Evolutionary conservation across 139 green algal species (phyloP), one percentile per base, ranked within the genome.

Genomic region (Chlorella sp.): DNA sequence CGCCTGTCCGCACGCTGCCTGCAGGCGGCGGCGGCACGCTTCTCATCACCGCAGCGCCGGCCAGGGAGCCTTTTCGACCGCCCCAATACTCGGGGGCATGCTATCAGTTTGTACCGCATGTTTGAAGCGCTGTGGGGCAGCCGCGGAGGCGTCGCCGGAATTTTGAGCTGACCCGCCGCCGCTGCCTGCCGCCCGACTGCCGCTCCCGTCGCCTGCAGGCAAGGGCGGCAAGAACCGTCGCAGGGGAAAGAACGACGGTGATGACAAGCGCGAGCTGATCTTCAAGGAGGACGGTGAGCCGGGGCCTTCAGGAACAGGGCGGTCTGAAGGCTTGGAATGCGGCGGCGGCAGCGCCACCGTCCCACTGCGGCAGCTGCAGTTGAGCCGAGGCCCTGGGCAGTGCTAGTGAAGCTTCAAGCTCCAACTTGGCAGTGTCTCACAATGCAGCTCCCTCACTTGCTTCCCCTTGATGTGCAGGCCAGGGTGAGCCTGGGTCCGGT

Each of bases 181-280:
- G 75, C 24, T n/a, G 32, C 64, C 32, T 89, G 11, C 64, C 64
- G 64, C 64, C 64, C 11, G 64, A 9, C 24, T 57, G 32, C 82
- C 76, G 57, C n/a, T 16, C 22, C 61, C 61, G 60, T 26, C 77
- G 73, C 77, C 60, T 61, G 86, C 92, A 95, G 93, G 94, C 82
- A 96, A 96, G 93, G 94, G 94, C 93, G 94, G 94, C 90, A 96
- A 96, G 83, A 96, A 96, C 86, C 91, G 94, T 53, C 85, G 94
- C 42, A 94, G 94, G 75, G 96, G 96, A 91, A 98, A 98, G 93
- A 98, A 98, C 80, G 97, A 98, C 91, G 96, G 94, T 78, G 96
- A 98, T 81, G 97, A 99, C 95, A 99, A 99, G 95, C 97, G 98
- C 24, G 98, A 99, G 95, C 95, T 99, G n/a, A 97, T 99, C 9